These are phyloP conservation scores for Truncatella angustata DNA, from an alignment of 2,329 filamentous ascomycete species.

Conservation along the genomic window DNA sequence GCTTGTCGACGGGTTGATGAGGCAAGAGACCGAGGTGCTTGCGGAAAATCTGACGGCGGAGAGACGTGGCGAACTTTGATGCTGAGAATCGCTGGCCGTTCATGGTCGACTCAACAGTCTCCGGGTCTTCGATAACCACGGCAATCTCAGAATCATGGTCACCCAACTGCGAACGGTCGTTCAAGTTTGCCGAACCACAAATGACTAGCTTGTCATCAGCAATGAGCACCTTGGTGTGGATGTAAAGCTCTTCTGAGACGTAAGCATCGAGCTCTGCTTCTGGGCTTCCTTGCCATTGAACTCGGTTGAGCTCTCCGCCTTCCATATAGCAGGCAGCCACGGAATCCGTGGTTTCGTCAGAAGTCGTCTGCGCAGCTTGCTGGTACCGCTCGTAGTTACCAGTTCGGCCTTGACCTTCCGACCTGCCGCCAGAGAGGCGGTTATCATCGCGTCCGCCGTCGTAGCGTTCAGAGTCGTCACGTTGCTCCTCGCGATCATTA, in stretches of 20 bases:
- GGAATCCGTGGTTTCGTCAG: constrained; percentile 66
- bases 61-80: constrained; percentile 72
- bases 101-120: constrained; percentile 70
- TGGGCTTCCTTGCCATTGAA: constrained; percentile 54
- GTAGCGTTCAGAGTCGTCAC: constrained; percentile 31
- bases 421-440: too few species aligned
- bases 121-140: constrained; percentile 80
- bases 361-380: constrained; percentile 56
- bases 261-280: constrained; percentile 59
- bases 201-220: constrained; percentile 83
- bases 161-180: constrained; percentile 84
- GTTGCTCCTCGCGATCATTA: too few species aligned
- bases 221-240: constrained; percentile 89
- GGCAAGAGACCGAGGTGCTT: constrained; percentile 87
- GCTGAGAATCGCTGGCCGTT: constrained; percentile 69
- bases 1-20: constrained; percentile 65
- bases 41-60: constrained; percentile 83
- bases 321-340: constrained; percentile 84
- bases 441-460: constrained; percentile 24
- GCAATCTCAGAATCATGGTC: constrained; percentile 86
- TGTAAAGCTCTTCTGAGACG: constrained; percentile 63
- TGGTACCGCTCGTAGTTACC: constrained; percentile 75
- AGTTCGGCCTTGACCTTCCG: too few species aligned
- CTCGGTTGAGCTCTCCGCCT: constrained; percentile 63
- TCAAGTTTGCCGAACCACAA: constrained; percentile 86